These are phyloP conservation scores for Backusella circina DNA, from an alignment of 192 early-diverging fungal species.

Conservation along the genomic window DNA sequence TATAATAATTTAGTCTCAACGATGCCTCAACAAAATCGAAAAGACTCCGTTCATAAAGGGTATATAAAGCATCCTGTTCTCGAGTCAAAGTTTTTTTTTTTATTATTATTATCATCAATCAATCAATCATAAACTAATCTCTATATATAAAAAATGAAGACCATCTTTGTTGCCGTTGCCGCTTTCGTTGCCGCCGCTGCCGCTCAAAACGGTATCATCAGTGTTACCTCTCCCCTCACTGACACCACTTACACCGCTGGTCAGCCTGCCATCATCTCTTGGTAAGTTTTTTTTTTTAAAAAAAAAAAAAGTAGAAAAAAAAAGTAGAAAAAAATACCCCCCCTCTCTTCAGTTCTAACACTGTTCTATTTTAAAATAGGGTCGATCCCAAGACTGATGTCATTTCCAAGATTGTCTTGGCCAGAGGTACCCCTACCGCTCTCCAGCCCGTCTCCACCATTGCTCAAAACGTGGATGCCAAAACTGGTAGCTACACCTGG, in stretches of 20 bases:
- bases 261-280: slow-evolving; percentile 17
- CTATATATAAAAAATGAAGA: slow-evolving; percentile 17
- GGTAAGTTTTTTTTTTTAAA: slow-evolving; percentile 12
- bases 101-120: neutral
- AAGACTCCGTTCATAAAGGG: neutral
- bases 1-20: neutral
- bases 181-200: slow-evolving; percentile 10
- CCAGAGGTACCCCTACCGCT: slow-evolving; percentile 20
- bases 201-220: slow-evolving; percentile 21
- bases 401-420: slow-evolving; percentile 33
- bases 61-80: neutral
- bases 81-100: neutral
- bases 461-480: slow-evolving; percentile 26
- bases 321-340: too few relatives aligned
- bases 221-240: slow-evolving; percentile 26
- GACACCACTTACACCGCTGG: slow-evolving; percentile 30
- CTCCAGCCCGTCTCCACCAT: slow-evolving; percentile 27
- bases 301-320: neutral
- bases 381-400: slow-evolving; percentile 20
- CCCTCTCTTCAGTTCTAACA: neutral
- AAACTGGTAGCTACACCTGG: slow-evolving; percentile 23
- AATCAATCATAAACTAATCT: neutral
- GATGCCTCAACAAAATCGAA: neutral
- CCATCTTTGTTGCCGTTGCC: slow-evolving; percentile 18
- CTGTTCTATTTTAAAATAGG: slow-evolving; percentile 9